Evolutionary conservation across 78 protist species (phyloP), one percentile per base, ranked within the genome.

Genomic region (Dictyostelium brefeldianum): DNA sequence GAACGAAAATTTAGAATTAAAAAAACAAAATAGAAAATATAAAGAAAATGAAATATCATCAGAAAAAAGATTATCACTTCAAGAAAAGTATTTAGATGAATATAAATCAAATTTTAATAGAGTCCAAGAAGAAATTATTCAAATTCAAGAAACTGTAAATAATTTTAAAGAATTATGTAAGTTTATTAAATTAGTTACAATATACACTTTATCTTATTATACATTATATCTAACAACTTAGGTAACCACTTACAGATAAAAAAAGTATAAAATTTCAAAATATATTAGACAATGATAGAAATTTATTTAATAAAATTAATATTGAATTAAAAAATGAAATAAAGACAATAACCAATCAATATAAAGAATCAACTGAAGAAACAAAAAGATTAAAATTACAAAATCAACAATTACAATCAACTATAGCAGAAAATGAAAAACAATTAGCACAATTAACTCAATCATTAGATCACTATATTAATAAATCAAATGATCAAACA

Each of bases 91-190:
- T 53, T 27, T 78, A 9, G 83, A 78, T 12, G 83, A 78, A 54
- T 78, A 78, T 54, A 78, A 53, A 29, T 78, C 83, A 25, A 78
- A 54, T 54, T 78, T 46, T 78, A 78, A 78, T 7, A 48, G 83
- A 54, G 50, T 78, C 8, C 64, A 78, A 54, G 83, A 50, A 31
- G 59, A 78, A 54, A 78, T 78, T 5, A 14, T 54, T 29, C 83
- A 78, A 29, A 53, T 78, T 18, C 64, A 78, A 53, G 46, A 50
- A 31, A 12, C 31, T 9, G 27, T 78, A 17, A 29, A 78, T 18
- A 78, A 46, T 54, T 46, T 29, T 43, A 54, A 78, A 18, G 51
- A 54, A 25, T n/a, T 31, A 2, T 78, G 83, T 78, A 53, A 36
- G 25, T 43, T n/a, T n/a, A n/a, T n/a, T n/a, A n/a, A n/a, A n/a